Percentiles rank a stretch among this genome's conserved stretches.
Conservation (phyloP, 2,329 filamentous ascomycete genomes). For the Colletotrichum abscissum region DNA sequence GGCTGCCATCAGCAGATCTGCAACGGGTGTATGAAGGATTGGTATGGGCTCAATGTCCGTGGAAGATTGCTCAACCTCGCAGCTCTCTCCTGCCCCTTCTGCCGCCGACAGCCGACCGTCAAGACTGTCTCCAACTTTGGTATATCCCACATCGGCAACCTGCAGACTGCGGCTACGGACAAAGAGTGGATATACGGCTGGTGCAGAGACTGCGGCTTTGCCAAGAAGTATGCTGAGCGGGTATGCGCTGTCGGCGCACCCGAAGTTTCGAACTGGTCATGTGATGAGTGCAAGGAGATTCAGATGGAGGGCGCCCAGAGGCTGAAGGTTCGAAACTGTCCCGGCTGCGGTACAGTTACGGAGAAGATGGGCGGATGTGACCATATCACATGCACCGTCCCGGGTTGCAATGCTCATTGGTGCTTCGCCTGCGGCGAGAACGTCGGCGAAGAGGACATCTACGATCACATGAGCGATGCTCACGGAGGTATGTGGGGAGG, state of each 20-base stretch:
- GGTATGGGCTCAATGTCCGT: conserved; percentile 59
- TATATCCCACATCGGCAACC: conserved; percentile 50
- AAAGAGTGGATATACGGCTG: conserved; percentile 60
- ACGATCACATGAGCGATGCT: conserved; percentile 47
- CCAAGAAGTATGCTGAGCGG: conserved; percentile 54
- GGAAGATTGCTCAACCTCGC: conserved; percentile 59
- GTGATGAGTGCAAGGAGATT: conserved; percentile 49
- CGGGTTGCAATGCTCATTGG: conserved; percentile 50
- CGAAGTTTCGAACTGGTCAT: conserved; percentile 52
- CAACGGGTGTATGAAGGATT: conserved; percentile 49
- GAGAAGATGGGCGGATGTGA: conserved; percentile 51
- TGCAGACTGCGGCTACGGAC: conserved; percentile 52
- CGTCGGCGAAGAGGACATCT: conserved; percentile 44
- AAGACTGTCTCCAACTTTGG: conserved; percentile 50
- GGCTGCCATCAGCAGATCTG: conserved; percentile 59
- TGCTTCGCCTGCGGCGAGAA: conserved; percentile 52
- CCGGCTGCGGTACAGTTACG: conserved; percentile 49
- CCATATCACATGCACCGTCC: conserved; percentile 49
- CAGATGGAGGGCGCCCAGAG: conserved; percentile 7
- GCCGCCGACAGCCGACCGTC: conserved; percentile 54
- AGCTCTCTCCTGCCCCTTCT: conserved; percentile 62
- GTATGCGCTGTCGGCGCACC: conserved; percentile 55
- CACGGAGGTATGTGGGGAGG: conserved; percentile 46
- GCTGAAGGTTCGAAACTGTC: conserved; percentile 42
- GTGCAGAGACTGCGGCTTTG: conserved; percentile 56